These are phyloP conservation scores for Myotisia sp. DNA, from an alignment of 2,329 filamentous ascomycete genomes.

Conservation along the genomic window DNA sequence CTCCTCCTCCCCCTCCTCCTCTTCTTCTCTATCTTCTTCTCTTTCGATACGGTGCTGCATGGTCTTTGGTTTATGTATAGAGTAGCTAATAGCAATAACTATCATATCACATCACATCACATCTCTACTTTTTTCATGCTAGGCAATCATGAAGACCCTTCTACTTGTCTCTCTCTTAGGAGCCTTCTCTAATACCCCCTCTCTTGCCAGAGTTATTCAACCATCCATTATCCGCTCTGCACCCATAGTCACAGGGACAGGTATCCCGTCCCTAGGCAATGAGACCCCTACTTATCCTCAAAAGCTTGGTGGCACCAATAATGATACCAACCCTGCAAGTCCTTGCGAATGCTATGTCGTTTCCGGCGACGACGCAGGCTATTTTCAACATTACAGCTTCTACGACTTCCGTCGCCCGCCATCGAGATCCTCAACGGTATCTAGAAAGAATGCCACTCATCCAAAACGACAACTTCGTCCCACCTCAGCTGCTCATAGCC, in stretches of 20 bases:
- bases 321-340: slow-evolving; percentile 3
- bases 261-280: neutral
- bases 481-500: neutral
- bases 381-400: slow-evolving; percentile 39
- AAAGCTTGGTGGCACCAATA: too few species aligned
- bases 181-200: neutral
- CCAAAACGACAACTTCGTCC: neutral
- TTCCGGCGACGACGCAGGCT: slow-evolving; percentile 28
- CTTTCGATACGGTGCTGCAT: too few species aligned
- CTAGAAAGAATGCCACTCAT: neutral
- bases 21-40: too few species aligned
- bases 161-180: slow-evolving; percentile 1
- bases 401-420: slow-evolving; percentile 34
- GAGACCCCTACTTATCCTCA: too few species aligned
- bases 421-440: too few species aligned
- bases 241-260: neutral
- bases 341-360: slow-evolving; percentile 37
- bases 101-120: too few species aligned
- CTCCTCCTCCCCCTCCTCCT: too few species aligned
- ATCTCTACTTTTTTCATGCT: too few species aligned
- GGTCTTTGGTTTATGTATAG: too few species aligned
- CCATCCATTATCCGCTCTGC: too few species aligned
- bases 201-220: neutral
- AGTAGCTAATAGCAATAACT: too few species aligned
- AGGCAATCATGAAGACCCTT: neutral